Evolutionary conservation across 116 monocot genomes (phyloP).

Genomic region (Cymodocea nodosa): DNA sequence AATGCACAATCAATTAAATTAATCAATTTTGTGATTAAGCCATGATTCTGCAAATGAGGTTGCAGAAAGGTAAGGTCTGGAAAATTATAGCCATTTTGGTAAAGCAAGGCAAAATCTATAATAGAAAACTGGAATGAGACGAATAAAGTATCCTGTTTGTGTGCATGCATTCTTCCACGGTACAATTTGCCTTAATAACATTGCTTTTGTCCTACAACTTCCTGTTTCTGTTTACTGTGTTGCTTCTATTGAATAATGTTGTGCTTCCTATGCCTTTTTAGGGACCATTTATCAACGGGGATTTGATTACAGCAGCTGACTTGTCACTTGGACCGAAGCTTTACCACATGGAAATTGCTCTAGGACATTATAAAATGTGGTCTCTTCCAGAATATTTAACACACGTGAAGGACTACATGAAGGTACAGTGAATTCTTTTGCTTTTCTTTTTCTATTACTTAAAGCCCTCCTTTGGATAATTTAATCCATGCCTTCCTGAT

Average conservation of each 20-base stretch:
- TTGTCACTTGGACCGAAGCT: constrained; percentile 85
- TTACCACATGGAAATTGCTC: constrained; percentile 79
- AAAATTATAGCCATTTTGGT: too few species aligned
- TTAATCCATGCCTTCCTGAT: neutral
- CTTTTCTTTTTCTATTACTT: neutral
- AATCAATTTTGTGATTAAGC: too few species aligned
- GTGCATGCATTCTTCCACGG: too few species aligned
- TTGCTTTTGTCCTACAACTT: too few species aligned
- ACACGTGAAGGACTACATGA: constrained; percentile 49
- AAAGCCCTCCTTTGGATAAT: neutral
- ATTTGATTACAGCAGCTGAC: constrained; percentile 50
- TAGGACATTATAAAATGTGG: constrained; percentile 82
- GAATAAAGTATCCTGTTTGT: too few species aligned
- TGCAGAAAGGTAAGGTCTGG: too few species aligned
- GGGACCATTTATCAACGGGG: constrained; percentile 78
- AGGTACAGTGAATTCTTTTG: constrained; percentile 25
- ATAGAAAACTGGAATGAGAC: too few species aligned
- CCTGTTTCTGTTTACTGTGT: neutral
- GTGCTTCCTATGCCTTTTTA: neutral
- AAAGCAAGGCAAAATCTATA: too few species aligned
- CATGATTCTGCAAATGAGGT: too few species aligned
- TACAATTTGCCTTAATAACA: too few species aligned
- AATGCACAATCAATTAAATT: neutral
- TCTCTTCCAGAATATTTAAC: constrained; percentile 60
- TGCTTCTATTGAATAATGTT: neutral